Percentiles rank a stretch among this genome's conserved stretches.
These are phyloP conservation scores for Cenchrus americanus DNA, from an alignment of 176 grass and related monocot genomes.

Conservation along the genomic window DNA sequence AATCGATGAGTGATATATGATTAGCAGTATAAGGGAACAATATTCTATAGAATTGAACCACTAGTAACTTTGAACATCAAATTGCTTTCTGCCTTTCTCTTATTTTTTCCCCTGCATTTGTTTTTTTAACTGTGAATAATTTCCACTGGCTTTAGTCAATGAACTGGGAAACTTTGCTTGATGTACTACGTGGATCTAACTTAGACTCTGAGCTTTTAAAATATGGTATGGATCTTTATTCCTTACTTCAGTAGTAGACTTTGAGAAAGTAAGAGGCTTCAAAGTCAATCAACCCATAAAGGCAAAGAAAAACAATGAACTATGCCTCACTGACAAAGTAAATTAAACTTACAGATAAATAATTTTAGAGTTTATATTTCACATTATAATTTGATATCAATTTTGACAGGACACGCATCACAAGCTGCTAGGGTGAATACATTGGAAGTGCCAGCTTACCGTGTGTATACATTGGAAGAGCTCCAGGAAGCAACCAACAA, in stretches of 20 bases:
- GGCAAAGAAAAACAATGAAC: background rate
- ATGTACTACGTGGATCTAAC: slow-evolving; percentile 16
- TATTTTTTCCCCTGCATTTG: background rate
- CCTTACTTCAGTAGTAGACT: slow-evolving; percentile 35
- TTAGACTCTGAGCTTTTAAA: slow-evolving; percentile 35
- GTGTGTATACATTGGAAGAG: slow-evolving; percentile 66
- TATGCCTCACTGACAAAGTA: background rate
- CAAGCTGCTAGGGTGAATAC: slow-evolving; percentile 64
- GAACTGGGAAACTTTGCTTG: slow-evolving; percentile 17
- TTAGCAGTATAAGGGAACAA: slow-evolving; percentile 20
- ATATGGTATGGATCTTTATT: slow-evolving; percentile 45
- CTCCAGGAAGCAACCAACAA: slow-evolving; percentile 76
- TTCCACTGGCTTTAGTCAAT: slow-evolving; percentile 39
- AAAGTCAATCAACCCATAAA: slow-evolving; percentile 35
- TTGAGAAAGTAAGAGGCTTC: slow-evolving; percentile 40
- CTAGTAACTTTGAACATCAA: background rate
- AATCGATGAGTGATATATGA: slow-evolving; percentile 22
- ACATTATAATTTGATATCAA: background rate
- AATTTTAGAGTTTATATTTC: background rate
- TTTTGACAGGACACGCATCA: slow-evolving; percentile 65
- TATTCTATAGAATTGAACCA: background rate
- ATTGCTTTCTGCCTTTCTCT: slow-evolving; percentile 15
- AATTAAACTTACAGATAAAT: background rate
- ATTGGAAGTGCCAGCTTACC: slow-evolving; percentile 58
- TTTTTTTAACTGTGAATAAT: slow-evolving; percentile 22